Conservation (phyloP, 2,329 filamentous ascomycete species). For the Calonectria fujianensis region DNA sequence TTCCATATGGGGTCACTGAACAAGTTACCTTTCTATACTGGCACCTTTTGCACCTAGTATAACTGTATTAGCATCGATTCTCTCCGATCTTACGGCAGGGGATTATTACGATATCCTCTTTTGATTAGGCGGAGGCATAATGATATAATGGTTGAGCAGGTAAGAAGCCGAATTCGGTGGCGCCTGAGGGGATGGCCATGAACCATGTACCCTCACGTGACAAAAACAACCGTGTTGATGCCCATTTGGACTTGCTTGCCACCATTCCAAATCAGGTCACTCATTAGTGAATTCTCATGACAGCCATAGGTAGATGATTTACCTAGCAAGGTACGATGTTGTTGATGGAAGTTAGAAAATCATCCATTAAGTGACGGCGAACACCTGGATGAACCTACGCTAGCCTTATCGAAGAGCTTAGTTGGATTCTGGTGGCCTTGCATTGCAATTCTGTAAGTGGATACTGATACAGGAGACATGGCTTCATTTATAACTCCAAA, state of each 20-base stretch:
- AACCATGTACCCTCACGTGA: constrained; percentile 20
- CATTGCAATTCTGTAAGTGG: not conserved
- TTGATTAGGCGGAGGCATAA: constrained; percentile 13
- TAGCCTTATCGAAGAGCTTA: not conserved
- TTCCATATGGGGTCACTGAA: not conserved
- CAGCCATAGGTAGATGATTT: not conserved
- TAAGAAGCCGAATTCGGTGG: not conserved
- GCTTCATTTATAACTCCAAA: no score
- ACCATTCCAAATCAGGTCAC: constrained; percentile 10
- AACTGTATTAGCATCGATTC: not conserved
- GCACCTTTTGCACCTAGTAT: constrained; percentile 36
- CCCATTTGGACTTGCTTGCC: constrained; percentile 8
- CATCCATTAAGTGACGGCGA: not conserved
- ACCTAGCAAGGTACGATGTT: not conserved
- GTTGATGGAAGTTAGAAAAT: not conserved
- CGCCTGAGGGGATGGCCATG: constrained; percentile 14
- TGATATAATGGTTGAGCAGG: not conserved
- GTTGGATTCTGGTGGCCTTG: no score
- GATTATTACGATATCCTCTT: constrained; percentile 17
- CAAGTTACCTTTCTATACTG: constrained; percentile 36
- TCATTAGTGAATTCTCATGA: not conserved
- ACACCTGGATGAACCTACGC: not conserved
- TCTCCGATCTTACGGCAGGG: not conserved
- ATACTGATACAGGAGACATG: no score
- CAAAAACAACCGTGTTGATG: not conserved